These are phyloP conservation scores for Omphalea diandra DNA, from an alignment of 441 rosid species.

Conservation along the genomic window DNA sequence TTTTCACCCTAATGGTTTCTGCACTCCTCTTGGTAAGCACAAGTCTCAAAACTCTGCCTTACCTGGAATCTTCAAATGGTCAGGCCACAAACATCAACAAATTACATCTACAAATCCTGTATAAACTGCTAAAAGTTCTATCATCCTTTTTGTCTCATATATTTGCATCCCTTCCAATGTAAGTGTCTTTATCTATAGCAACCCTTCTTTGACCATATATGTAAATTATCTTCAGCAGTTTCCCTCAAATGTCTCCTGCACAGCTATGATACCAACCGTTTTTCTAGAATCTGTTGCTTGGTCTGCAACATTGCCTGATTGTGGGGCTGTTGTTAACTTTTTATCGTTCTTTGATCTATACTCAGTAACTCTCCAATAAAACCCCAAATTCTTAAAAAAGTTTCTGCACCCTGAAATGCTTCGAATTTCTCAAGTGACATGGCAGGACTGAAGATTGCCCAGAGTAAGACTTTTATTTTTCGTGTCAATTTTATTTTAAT, in stretches of 20 bases:
- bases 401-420: conserved; percentile 15
- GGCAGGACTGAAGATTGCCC: conserved; percentile 36
- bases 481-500: conserved; percentile 37
- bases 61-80: conserved; percentile 31
- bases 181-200: neutral
- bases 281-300: neutral
- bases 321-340: neutral
- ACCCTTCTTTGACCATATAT: neutral
- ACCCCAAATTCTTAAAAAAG: conserved; percentile 5
- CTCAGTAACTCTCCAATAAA: conserved; percentile 7
- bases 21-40: conserved; percentile 85
- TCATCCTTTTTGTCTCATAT: neutral
- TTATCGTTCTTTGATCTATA: neutral
- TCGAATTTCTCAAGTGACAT: conserved; percentile 19
- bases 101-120: neutral
- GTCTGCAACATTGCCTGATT: neutral
- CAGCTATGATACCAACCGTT: neutral
- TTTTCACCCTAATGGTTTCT: conserved; percentile 90
- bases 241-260: neutral
- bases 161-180: conserved; percentile 6
- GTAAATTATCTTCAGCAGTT: neutral
- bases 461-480: conserved; percentile 35
- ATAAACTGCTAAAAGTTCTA: neutral
- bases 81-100: conserved; percentile 12
- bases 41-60: conserved; percentile 21